Base-by-base conservation (phyloP, 495 filamentous ascomycete genomes). In the Penicillium malachiteum region DNA sequence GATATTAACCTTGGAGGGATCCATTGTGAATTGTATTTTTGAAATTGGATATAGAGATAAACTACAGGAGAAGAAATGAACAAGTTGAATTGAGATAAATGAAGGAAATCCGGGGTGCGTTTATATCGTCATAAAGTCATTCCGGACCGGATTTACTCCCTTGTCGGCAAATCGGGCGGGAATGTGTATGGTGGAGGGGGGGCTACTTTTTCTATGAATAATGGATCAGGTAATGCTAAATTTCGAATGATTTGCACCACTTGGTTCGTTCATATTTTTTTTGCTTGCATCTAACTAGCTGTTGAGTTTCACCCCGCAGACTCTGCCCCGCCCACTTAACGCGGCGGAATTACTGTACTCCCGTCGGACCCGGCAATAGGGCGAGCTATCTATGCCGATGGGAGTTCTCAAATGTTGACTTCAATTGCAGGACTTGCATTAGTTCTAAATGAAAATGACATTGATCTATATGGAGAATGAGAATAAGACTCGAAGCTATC, bases 1-100 rank as follows among this genome's bases (percentile, higher is more conserved):
- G 61, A 82, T 75, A 16, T 73, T 77, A 50, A 78, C 71, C 48
- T 78, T 58, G 6, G 74, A 75, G 52, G 79, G 78, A 54, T 84
- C 76, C 82, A 85, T 85, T 41, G 31, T 66, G 33, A 48, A 32
- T 48, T 2, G 13, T 38, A 26, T 26, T 9, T 31, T 21, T 52
- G 34, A 7, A 14, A 11, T 34, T 12, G 48, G 12, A 12, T 48
- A 12, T 38, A 13, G 18, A 52, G 38, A 21, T n/a, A n/a, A n/a
- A n/a, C n/a, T n/a, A 38, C 34, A n/a, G n/a, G 32, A 18, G 16
- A 30, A 13, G 0, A 21, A 37, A 52, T 38, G 41, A 48, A 51
- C 26, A 46, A 58, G 14, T 46, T 7, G 14, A 10, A 37, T 37
- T 49, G 7, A 18, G 14, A 49, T n/a, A 7, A 49, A n/a, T n/a